Conservation (phyloP, 2,329 filamentous ascomycete species). For the Acarospora socialis region DNA sequence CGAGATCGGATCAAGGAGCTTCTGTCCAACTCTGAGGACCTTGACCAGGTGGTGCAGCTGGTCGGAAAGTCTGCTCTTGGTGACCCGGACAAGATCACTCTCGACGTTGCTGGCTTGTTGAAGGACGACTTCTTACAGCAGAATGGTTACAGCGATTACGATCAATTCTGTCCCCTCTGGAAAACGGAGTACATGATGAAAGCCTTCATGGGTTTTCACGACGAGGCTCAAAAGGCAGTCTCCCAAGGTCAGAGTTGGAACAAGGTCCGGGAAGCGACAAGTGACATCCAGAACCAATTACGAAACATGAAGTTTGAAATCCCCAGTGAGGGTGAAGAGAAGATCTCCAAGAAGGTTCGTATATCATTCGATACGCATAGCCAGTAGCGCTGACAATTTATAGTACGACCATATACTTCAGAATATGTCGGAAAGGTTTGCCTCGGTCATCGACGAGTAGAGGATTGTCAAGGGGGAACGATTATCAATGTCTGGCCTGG, state of each 20-base stretch:
- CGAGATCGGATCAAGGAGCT: slow-evolving; percentile 89
- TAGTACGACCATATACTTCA: slow-evolving; percentile 88
- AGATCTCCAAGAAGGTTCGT: slow-evolving; percentile 63
- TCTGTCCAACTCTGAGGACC: slow-evolving; percentile 85
- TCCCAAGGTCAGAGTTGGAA: slow-evolving; percentile 80
- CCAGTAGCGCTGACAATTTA: slow-evolving; percentile 25
- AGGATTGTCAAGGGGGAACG: slow-evolving; percentile 3
- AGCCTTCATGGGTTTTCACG: slow-evolving; percentile 94
- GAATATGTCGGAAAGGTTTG: slow-evolving; percentile 93
- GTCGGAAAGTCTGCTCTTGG: slow-evolving; percentile 95
- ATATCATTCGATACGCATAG: not conserved
- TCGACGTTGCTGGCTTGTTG: slow-evolving; percentile 78
- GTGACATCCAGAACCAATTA: slow-evolving; percentile 70
- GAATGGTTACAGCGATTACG: slow-evolving; percentile 97
- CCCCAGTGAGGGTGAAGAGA: slow-evolving; percentile 69
- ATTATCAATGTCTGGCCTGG: slow-evolving; percentile 8
- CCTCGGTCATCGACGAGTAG: slow-evolving; percentile 88
- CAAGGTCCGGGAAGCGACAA: slow-evolving; percentile 83
- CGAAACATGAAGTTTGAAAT: slow-evolving; percentile 95
- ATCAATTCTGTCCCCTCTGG: slow-evolving; percentile 98
- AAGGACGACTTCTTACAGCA: slow-evolving; percentile 99
- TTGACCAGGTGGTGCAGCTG: slow-evolving; percentile 96
- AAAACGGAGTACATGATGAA: slow-evolving; percentile 99
- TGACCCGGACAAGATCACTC: slow-evolving; percentile 93
- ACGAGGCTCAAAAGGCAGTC: slow-evolving; percentile 92